phyloP scores from a whole-genome alignment of 768 basidiomycete genomes.

The Pleurotus platypus region DNA sequence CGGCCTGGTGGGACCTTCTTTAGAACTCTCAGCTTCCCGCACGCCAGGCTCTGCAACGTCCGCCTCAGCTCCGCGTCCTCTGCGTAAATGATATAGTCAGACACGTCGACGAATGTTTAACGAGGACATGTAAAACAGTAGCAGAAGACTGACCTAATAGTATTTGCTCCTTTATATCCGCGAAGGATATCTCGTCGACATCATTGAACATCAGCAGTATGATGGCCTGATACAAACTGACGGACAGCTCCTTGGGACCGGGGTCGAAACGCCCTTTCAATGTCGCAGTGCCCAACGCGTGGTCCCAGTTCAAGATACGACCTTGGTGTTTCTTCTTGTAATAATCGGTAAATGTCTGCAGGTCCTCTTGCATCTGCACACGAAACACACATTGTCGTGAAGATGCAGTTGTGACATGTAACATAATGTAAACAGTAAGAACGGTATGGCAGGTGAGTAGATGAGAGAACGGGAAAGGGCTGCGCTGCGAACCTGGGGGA shows the following conservation, averaged over 20 bases:
- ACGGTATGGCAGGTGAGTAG: background rate
- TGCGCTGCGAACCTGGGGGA: conserved; percentile 36
- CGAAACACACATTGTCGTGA: too few species aligned
- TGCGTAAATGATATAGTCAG: conserved; percentile 25
- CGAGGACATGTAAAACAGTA: background rate
- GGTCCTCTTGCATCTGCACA: conserved; percentile 66
- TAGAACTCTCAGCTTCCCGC: conserved; percentile 86
- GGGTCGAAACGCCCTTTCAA: conserved; percentile 65
- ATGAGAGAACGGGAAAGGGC: background rate
- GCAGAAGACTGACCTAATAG: conserved; percentile 58
- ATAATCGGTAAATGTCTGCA: conserved; percentile 60
- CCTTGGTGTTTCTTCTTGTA: conserved; percentile 80
- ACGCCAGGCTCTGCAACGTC: conserved; percentile 89
- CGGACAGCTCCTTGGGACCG: conserved; percentile 80
- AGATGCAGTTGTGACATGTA: too few species aligned
- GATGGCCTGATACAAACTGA: conserved; percentile 89
- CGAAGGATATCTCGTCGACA: conserved; percentile 51
- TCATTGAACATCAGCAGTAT: conserved; percentile 86
- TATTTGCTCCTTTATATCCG: conserved; percentile 64
- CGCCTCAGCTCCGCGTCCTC: conserved; percentile 73
- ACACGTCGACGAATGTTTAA: conserved; percentile 12
- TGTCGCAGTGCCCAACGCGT: conserved; percentile 79
- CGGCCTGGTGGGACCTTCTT: conserved; percentile 74
- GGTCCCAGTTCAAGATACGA: conserved; percentile 80
- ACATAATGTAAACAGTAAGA: background rate